Conservation (phyloP, 768 basidiomycete genomes). For the Russula vinacea region DNA sequence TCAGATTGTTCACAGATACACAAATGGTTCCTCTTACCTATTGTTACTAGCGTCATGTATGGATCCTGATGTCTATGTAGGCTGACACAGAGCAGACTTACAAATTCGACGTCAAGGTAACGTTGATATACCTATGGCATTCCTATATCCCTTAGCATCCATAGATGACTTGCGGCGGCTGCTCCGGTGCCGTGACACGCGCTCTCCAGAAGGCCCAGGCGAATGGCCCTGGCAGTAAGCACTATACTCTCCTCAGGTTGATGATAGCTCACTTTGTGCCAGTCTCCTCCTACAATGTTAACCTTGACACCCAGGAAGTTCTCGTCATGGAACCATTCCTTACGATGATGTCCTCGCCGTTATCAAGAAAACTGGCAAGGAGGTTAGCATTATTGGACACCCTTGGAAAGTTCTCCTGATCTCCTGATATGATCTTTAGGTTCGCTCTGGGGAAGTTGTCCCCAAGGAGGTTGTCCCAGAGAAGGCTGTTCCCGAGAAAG, state of each 20-base stretch:
- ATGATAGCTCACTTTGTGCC: conserved; percentile 31
- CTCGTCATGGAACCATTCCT: conserved; percentile 55
- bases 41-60: neutral
- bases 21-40: conserved; percentile 12
- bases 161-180: conserved; percentile 88
- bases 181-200: conserved; percentile 76
- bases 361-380: conserved; percentile 91
- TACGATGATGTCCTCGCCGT: conserved; percentile 66
- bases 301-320: conserved; percentile 69
- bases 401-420: neutral
- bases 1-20: neutral
- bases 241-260: conserved; percentile 1
- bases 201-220: conserved; percentile 66
- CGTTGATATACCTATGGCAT: neutral
- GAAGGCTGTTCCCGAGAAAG: neutral
- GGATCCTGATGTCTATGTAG: conserved; percentile 12
- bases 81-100: conserved; percentile 47
- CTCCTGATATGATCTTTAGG: conserved; percentile 6
- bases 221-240: neutral
- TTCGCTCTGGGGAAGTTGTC: conserved; percentile 17
- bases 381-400: conserved; percentile 47
- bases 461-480: neutral
- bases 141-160: neutral
- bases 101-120: conserved; percentile 81
- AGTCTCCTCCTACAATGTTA: conserved; percentile 58